Conservation (phyloP, 106 monocot species). For the Allium fistulosum region DNA sequence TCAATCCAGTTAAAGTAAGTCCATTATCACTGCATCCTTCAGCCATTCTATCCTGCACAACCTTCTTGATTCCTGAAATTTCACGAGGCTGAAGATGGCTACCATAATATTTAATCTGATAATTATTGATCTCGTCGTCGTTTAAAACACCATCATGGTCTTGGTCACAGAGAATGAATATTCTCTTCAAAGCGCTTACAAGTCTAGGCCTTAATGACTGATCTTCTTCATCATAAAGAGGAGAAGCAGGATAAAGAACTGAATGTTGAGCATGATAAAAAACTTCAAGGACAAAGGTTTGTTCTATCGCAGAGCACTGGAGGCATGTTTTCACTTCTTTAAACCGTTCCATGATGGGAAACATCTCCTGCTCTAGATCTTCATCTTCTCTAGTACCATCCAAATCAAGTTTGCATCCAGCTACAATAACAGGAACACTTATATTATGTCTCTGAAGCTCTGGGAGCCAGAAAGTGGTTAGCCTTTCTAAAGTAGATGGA, state of each 20-base stretch:
- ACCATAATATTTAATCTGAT: constrained; percentile 70
- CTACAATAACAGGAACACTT: constrained; percentile 74
- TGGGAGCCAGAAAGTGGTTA: constrained; percentile 93
- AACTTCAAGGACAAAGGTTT: constrained; percentile 78
- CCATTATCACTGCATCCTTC: too few species aligned
- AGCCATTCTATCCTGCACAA: constrained; percentile 57
- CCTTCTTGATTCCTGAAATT: constrained; percentile 80
- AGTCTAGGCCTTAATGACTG: constrained; percentile 81
- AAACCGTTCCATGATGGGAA: constrained; percentile 94
- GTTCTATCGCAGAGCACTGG: constrained; percentile 84
- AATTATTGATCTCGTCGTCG: constrained; percentile 85
- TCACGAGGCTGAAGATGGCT: constrained; percentile 77
- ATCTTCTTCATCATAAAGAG: constrained; percentile 91
- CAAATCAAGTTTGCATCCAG: constrained; percentile 90
- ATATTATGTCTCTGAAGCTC: constrained; percentile 85
- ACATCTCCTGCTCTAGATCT: constrained; percentile 81
- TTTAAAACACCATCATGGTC: constrained; percentile 91
- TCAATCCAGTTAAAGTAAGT: too few species aligned
- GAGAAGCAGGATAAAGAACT: constrained; percentile 91
- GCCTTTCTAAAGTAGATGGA: constrained; percentile 77
- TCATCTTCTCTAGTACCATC: constrained; percentile 31
- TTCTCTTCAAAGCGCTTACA: constrained; percentile 83
- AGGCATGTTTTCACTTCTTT: constrained; percentile 95
- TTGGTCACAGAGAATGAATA: constrained; percentile 89
- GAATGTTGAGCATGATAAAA: constrained; percentile 98